A percentile compares a stretch with the other conserved stretches of the same genome.
phyloP scores from a whole-genome alignment of 108 stramenopile species.

The Discostella pseudostelligera region DNA sequence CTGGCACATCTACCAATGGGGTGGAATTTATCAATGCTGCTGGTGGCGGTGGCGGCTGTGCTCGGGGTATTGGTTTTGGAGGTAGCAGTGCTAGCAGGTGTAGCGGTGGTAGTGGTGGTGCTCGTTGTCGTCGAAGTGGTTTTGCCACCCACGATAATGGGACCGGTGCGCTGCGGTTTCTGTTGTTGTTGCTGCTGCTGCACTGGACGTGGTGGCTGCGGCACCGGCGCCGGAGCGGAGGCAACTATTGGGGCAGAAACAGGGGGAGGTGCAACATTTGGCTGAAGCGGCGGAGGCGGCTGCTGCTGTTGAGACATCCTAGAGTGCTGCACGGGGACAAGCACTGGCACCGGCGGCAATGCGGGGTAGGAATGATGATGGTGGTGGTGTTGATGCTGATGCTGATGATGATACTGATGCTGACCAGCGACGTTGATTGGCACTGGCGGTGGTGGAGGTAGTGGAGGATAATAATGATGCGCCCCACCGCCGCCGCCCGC shows the following conservation, averaged over 20 bases:
- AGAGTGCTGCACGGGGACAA: no score
- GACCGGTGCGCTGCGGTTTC: constrained; percentile 11
- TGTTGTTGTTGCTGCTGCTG: constrained; percentile 5
- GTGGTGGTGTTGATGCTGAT: no score
- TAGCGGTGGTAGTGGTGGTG: neutral
- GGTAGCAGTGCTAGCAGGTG: neutral
- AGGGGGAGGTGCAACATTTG: neutral
- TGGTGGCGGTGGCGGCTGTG: neutral
- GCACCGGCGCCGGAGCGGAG: constrained; percentile 2
- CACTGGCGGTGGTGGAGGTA: no score
- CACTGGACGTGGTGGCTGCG: no score
- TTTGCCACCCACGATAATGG: constrained; percentile 8
- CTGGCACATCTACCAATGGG: constrained; percentile 4
- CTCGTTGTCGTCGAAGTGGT: neutral
- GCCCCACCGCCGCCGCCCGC: no score
- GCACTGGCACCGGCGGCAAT: no score
- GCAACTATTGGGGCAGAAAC: constrained; percentile 8
- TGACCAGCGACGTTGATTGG: no score
- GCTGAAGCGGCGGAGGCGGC: neutral
- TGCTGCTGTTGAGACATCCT: neutral
- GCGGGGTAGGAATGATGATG: constrained; percentile 5
- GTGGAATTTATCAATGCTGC: constrained; percentile 7
- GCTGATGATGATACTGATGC: neutral
- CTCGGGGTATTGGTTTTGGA: neutral
- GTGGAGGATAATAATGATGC: no score